These are phyloP conservation scores for Trametes elegans DNA, from an alignment of 768 basidiomycete genomes.

Conservation along the genomic window DNA sequence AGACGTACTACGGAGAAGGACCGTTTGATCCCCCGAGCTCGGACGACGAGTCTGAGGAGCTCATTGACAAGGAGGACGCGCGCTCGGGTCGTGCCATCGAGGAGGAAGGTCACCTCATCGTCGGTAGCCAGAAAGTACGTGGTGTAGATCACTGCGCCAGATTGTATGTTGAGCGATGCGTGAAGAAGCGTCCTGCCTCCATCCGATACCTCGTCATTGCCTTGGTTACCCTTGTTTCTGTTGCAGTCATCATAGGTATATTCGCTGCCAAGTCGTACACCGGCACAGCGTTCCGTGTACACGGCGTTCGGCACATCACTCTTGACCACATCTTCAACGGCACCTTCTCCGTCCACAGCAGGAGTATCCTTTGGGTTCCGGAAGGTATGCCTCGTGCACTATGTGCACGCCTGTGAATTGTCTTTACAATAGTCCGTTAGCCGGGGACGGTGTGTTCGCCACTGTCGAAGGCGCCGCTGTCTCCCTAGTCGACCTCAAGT, in stretches of 20 bases:
- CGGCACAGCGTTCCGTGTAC: conserved; percentile 47
- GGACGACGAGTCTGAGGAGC: conserved; percentile 62
- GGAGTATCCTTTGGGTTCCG: conserved; percentile 77
- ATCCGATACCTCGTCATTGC: conserved; percentile 61
- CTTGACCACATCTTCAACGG: conserved; percentile 94
- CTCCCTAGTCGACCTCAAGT: conserved; percentile 77
- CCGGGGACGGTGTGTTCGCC: conserved; percentile 93
- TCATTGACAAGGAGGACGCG: conserved; percentile 48
- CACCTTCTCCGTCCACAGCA: conserved; percentile 59
- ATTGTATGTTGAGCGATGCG: neutral
- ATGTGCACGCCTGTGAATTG: no score
- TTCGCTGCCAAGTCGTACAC: conserved; percentile 76
- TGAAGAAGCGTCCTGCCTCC: conserved; percentile 45
- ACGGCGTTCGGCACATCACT: conserved; percentile 64
- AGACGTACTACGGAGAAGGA: conserved; percentile 69
- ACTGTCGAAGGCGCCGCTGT: conserved; percentile 60
- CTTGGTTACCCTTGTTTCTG: conserved; percentile 54
- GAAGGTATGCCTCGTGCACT: conserved; percentile 63
- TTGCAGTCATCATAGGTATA: conserved; percentile 71
- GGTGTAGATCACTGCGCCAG: conserved; percentile 6
- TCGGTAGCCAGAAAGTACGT: conserved; percentile 38
- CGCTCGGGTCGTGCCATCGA: conserved; percentile 25
- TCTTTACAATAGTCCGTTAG: conserved; percentile 50
- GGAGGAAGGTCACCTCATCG: conserved; percentile 33
- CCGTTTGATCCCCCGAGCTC: conserved; percentile 78